These are phyloP conservation scores for Verticillium tricorpus DNA, from an alignment of 2,329 filamentous ascomycete genomes.

Conservation along the genomic window DNA sequence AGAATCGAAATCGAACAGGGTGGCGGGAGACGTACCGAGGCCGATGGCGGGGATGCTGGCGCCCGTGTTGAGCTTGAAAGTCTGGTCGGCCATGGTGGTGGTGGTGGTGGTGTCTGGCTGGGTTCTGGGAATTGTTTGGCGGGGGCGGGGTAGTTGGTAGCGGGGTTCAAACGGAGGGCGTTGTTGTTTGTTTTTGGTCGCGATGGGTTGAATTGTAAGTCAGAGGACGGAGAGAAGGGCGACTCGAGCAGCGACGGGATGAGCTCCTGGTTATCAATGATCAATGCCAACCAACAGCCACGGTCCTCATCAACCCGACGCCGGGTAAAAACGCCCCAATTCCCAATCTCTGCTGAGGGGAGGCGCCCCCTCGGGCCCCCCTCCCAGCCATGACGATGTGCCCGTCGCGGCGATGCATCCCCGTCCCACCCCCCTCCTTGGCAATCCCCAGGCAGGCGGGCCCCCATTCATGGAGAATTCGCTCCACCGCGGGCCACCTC, in stretches of 20 bases:
- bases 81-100: constrained; percentile 46
- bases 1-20: neutral
- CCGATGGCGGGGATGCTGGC: constrained; percentile 59
- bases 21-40: constrained; percentile 41
- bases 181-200: neutral
- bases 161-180: neutral
- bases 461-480: constrained; percentile 3
- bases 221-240: neutral
- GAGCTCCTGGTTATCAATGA: neutral
- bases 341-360: neutral
- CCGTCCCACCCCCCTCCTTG: neutral
- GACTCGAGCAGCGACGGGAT: neutral
- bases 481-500: neutral
- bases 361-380: neutral
- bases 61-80: constrained; percentile 62
- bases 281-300: neutral
- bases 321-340: neutral
- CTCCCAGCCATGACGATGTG: neutral
- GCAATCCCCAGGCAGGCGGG: neutral
- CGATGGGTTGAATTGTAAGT: neutral
- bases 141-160: constrained; percentile 9
- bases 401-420: neutral
- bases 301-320: neutral
- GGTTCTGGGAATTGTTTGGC: neutral
- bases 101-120: constrained; percentile 3